Evolutionary conservation across 345 rosid species (phyloP).

Genomic region (Eucalyptus cloeziana): DNA sequence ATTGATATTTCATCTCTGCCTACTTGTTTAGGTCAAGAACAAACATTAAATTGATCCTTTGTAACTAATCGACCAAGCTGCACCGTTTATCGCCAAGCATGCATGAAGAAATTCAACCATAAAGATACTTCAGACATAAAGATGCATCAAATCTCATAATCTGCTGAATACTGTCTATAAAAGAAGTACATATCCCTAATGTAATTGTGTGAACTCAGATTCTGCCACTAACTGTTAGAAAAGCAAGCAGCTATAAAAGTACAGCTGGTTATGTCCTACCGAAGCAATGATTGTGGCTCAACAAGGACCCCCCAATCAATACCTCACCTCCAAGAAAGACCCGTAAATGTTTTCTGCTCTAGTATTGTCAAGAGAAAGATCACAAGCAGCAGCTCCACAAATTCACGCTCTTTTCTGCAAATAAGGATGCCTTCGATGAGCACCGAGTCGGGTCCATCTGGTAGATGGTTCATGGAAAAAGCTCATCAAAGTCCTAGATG

Average conservation of each 20-base stretch:
- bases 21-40: not conserved
- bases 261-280: not conserved
- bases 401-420: not conserved
- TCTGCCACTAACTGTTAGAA: not conserved
- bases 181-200: not conserved
- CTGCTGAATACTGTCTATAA: not conserved
- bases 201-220: not conserved
- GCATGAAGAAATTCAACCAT: not conserved
- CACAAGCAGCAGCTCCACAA: not conserved
- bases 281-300: not conserved
- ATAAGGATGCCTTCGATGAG: not conserved
- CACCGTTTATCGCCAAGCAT: not conserved
- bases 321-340: not conserved
- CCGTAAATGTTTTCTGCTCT: not conserved
- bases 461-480: not conserved
- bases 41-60: not conserved
- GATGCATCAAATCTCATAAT: not conserved
- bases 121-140: not conserved
- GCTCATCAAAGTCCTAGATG: not conserved
- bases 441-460: not conserved
- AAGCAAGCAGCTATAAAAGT: not conserved
- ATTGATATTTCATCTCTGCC: not conserved
- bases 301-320: not conserved
- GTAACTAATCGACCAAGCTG: not conserved
- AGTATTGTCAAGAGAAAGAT: not conserved